Percentiles rank a stretch among this genome's conserved stretches.
Evolutionary conservation across 2,329 filamentous ascomycete genomes (phyloP).

Genomic region (Stagonosporopsis rhizophila): DNA sequence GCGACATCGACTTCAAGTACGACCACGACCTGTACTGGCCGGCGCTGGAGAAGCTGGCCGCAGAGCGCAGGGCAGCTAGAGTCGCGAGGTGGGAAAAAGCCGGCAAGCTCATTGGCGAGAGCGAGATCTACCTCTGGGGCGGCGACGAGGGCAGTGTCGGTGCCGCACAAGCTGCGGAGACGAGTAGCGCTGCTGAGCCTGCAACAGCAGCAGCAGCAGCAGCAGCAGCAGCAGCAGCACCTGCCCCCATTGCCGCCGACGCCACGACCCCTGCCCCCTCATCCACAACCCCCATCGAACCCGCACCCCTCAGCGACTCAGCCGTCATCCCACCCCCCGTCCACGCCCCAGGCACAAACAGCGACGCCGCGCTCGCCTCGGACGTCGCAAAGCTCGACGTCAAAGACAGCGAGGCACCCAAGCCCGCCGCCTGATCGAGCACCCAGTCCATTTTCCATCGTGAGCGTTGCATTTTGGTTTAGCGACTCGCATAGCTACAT

Average conservation of each 20-base stretch:
- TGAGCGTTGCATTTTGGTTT: conserved; percentile 1
- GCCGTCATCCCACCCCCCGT: conserved; percentile 7
- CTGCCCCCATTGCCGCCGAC: background rate
- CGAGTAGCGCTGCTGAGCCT: background rate
- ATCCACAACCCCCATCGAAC: background rate
- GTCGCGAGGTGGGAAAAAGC: conserved; percentile 77
- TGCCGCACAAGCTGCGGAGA: background rate
- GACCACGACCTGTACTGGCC: conserved; percentile 92
- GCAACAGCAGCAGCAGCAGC: background rate
- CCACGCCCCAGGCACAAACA: conserved; percentile 6
- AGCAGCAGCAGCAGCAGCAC: background rate
- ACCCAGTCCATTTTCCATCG: background rate
- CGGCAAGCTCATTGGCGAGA: conserved; percentile 84
- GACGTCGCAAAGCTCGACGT: conserved; percentile 36
- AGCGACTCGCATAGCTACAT: too few relatives aligned
- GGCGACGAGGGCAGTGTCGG: conserved; percentile 50
- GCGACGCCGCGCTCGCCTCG: conserved; percentile 23
- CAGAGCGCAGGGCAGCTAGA: conserved; percentile 68
- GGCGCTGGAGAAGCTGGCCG: conserved; percentile 74
- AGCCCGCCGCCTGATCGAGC: conserved; percentile 13
- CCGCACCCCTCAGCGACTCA: conserved; percentile 1
- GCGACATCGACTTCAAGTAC: conserved; percentile 88
- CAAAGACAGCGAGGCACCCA: conserved; percentile 31
- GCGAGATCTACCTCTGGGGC: conserved; percentile 87
- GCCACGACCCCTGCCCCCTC: too few relatives aligned